Percentiles rank a stretch among this genome's conserved stretches.
Evolutionary conservation across 495 filamentous ascomycete genomes (phyloP).

Genomic region (Aspergillus ostianus): DNA sequence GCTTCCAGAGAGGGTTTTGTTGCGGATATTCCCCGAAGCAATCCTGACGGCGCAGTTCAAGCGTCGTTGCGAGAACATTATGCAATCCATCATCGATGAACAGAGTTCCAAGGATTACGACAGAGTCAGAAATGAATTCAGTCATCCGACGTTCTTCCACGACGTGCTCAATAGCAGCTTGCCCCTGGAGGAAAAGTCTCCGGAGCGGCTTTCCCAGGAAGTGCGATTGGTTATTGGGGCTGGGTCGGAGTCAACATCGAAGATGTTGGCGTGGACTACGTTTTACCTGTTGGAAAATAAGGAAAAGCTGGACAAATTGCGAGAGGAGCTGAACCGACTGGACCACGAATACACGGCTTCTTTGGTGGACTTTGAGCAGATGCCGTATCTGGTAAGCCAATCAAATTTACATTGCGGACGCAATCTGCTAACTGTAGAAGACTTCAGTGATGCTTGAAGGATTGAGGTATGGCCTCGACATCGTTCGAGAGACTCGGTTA

Average conservation of each 20-base stretch:
- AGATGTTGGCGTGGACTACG: slow-evolving; percentile 32
- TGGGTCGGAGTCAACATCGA: slow-evolving; percentile 46
- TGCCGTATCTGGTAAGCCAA: slow-evolving; percentile 32
- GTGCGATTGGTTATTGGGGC: slow-evolving; percentile 44
- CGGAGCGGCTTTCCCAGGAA: slow-evolving; percentile 39
- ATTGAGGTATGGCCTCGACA: slow-evolving; percentile 17
- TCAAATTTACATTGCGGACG: background rate
- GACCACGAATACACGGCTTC: slow-evolving; percentile 24
- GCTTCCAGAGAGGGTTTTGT: slow-evolving; percentile 23
- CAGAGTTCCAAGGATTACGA: slow-evolving; percentile 9
- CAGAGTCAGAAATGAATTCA: slow-evolving; percentile 19
- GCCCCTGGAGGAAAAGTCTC: slow-evolving; percentile 33
- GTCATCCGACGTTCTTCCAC: slow-evolving; percentile 41
- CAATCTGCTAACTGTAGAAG: background rate
- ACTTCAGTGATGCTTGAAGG: slow-evolving; percentile 36
- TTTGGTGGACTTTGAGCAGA: slow-evolving; percentile 30
- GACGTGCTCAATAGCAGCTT: slow-evolving; percentile 40
- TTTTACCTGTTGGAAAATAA: slow-evolving; percentile 43
- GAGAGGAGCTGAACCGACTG: slow-evolving; percentile 24
- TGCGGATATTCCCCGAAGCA: slow-evolving; percentile 26
- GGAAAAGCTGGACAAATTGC: slow-evolving; percentile 27
- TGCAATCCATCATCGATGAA: slow-evolving; percentile 11
- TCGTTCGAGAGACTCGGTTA: too few relatives aligned
- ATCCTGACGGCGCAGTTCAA: slow-evolving; percentile 23
- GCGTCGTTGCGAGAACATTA: slow-evolving; percentile 12